A percentile compares a stretch with the other conserved stretches of the same genome.
Conservation (phyloP, 108 stramenopile species). For the Nitzschia sp. region DNA sequence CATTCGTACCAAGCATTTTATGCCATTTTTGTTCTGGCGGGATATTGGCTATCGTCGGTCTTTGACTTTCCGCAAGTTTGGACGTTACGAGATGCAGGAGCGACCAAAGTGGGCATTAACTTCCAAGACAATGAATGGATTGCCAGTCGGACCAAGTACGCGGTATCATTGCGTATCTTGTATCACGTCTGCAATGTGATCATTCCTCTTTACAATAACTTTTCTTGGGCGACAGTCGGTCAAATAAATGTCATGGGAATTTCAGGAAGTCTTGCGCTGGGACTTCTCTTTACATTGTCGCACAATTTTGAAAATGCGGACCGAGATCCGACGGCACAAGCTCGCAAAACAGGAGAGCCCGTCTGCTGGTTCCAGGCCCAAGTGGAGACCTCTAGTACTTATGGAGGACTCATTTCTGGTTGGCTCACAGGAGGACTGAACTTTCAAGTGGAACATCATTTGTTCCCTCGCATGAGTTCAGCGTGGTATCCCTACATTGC, state of each 20-base stretch:
- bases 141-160: slow-evolving; percentile 57
- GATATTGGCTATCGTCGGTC: slow-evolving; percentile 83
- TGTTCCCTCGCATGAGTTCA: slow-evolving; percentile 91
- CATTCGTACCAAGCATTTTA: slow-evolving; percentile 83
- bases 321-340: slow-evolving; percentile 68
- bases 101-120: slow-evolving; percentile 60
- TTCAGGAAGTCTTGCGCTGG: slow-evolving; percentile 65
- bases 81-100: slow-evolving; percentile 70
- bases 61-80: slow-evolving; percentile 76
- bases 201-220: slow-evolving; percentile 66
- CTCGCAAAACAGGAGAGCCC: slow-evolving; percentile 55
- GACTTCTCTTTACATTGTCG: slow-evolving; percentile 81
- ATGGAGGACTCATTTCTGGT: slow-evolving; percentile 86
- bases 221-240: slow-evolving; percentile 38
- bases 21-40: slow-evolving; percentile 57
- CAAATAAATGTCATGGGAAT: slow-evolving; percentile 82
- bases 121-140: slow-evolving; percentile 75
- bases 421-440: slow-evolving; percentile 89
- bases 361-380: slow-evolving; percentile 91
- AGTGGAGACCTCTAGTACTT: slow-evolving; percentile 88
- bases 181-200: slow-evolving; percentile 71
- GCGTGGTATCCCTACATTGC: slow-evolving; percentile 98
- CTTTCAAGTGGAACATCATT: slow-evolving; percentile 95
- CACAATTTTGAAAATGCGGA: slow-evolving; percentile 95
- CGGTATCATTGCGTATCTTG: slow-evolving; percentile 53